A percentile compares a stretch with the other conserved stretches of the same genome.
phyloP scores from a whole-genome alignment of 2,329 filamentous ascomycete genomes.

The Aspergillus ochraceus region DNA sequence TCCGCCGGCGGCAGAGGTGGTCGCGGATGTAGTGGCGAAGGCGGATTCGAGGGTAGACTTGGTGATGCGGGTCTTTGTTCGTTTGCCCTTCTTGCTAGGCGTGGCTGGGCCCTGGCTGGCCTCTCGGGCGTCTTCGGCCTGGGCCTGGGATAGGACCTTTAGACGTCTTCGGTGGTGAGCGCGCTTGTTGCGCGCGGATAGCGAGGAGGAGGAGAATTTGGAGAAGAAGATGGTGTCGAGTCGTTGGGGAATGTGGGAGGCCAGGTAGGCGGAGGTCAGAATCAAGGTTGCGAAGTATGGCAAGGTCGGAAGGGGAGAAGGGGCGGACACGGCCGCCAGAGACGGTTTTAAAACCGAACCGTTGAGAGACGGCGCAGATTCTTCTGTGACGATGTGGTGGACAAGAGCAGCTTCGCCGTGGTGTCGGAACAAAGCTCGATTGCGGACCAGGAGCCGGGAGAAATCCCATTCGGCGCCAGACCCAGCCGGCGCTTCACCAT shows the following conservation, averaged over 20 bases:
- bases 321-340: slow-evolving; percentile 22
- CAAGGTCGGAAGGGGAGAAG: slow-evolving; percentile 37
- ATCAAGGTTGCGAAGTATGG: slow-evolving; percentile 50
- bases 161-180: slow-evolving; percentile 44
- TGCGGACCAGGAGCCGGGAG: slow-evolving; percentile 69
- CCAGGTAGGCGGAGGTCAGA: slow-evolving; percentile 49
- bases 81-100: slow-evolving; percentile 35
- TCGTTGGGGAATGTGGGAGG: slow-evolving; percentile 47
- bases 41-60: slow-evolving; percentile 42
- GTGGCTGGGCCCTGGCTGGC: slow-evolving; percentile 29
- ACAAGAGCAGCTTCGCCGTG: slow-evolving; percentile 47
- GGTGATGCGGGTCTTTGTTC: slow-evolving; percentile 40
- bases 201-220: slow-evolving; percentile 46
- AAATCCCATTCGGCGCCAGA: slow-evolving; percentile 69
- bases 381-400: slow-evolving; percentile 40
- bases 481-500: slow-evolving; percentile 57
- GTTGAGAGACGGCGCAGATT: slow-evolving; percentile 16
- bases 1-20: slow-evolving; percentile 32
- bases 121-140: slow-evolving; percentile 34
- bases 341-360: slow-evolving; percentile 18
- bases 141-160: slow-evolving; percentile 41
- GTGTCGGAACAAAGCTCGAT: slow-evolving; percentile 46
- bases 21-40: slow-evolving; percentile 40
- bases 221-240: slow-evolving; percentile 53
- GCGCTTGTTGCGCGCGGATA: slow-evolving; percentile 46